Evolutionary conservation across 176 grass and related monocot genomes (phyloP).

Genomic region (Hordeum marinum): DNA sequence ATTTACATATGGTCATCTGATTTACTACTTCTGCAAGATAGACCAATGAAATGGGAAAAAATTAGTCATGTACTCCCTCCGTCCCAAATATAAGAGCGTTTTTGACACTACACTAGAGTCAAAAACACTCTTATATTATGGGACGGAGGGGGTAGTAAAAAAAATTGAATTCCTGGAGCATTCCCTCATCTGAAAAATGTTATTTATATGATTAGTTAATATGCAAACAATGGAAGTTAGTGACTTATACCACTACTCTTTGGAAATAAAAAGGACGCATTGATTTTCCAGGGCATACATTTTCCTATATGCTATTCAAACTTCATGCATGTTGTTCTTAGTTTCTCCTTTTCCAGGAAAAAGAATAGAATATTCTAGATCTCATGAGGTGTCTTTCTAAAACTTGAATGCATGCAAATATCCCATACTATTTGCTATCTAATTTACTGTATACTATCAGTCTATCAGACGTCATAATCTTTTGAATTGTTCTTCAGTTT

Average conservation of each 20-base stretch:
- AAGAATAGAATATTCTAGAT: background rate
- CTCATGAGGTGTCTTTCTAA: background rate
- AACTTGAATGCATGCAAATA: background rate
- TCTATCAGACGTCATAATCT: background rate
- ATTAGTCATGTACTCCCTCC: background rate
- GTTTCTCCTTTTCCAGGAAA: background rate
- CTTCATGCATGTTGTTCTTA: background rate
- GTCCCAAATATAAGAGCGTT: too few species aligned
- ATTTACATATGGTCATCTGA: background rate
- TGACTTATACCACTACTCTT: background rate
- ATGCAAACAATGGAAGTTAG: background rate
- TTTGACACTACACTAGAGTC: too few species aligned
- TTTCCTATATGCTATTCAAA: background rate
- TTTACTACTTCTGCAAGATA: slow-evolving; percentile 5
- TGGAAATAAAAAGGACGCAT: background rate
- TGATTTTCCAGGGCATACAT: background rate
- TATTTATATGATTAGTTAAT: background rate
- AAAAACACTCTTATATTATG: too few species aligned
- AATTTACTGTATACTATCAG: background rate
- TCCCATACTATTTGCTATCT: background rate
- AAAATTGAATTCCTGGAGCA: background rate
- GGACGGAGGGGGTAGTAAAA: too few species aligned
- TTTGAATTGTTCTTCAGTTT: slow-evolving; percentile 18
- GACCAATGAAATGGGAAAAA: background rate
- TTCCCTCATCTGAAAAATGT: background rate